Base-by-base conservation (phyloP, 106 monocot species). In the Phalaenopsis aphrodite region DNA sequence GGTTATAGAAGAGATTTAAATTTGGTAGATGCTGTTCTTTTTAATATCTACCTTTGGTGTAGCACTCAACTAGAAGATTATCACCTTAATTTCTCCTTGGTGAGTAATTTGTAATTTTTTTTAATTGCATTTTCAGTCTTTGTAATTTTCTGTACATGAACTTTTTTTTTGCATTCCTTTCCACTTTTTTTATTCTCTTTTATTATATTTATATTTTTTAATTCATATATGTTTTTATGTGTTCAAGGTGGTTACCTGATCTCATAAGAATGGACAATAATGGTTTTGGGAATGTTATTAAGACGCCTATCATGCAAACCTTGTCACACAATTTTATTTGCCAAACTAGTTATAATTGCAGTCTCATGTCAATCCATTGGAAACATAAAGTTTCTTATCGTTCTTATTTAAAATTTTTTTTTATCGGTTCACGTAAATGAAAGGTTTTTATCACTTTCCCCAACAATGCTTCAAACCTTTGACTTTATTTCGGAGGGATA, bases 81-180 rank as follows among this genome's bases (percentile, higher is more conserved):
- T 82, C 91, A 91, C 78, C 56, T 87, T 24, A 79, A 91, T 86
- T 94, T 94, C 84, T 75, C 36, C 84, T 79, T 87, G 91, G 93
- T 94, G 71, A 39, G 76, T 64, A 41, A 7, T 85, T 24, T 21
- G 15, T 71, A 43, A 58, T 65, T 8, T 8, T 39, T 78, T 21
- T 43, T 41, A 58, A 58, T 69, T 69, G 69, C 52, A 69, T 12
- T 11, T 49, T 76, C 42, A n/a, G n/a, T 74, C 9, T n/a, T 42
- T 21, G 7, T 43, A 19, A 43, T 69, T 45, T 36, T 12, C 71
- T 41, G 5, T 71, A 21, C 11, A 71, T 71, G 3, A 71, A 16
- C 71, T 41, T 71, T 71, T 71, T 52, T 71, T 52, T 71, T 71
- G 39, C 15, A 71, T 39, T 41, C 15, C 16, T 71, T 41, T 61